phyloP scores from a whole-genome alignment of 78 protist species.

The Paulinella micropora region DNA sequence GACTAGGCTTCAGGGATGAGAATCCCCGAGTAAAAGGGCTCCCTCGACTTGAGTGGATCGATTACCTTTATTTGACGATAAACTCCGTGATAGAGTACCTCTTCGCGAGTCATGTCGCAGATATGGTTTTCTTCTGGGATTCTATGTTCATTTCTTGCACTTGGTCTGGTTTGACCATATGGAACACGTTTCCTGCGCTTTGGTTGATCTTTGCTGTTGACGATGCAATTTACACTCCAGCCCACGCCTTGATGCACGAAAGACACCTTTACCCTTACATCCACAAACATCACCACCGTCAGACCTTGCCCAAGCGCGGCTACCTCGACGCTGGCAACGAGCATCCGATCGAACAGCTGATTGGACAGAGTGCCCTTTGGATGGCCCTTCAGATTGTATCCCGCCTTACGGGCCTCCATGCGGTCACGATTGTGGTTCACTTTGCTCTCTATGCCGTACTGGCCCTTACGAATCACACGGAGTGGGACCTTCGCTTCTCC shows the following conservation, averaged over 20 bases:
- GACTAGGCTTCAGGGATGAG: no score
- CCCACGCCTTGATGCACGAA: not conserved
- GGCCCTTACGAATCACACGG: not conserved
- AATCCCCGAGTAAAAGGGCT: no score
- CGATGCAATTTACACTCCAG: not conserved
- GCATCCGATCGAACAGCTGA: not conserved
- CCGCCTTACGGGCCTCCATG: not conserved
- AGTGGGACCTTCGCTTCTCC: not conserved
- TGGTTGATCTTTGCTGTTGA: not conserved
- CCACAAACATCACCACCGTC: conserved; percentile 3
- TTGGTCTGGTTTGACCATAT: not conserved
- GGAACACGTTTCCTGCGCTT: not conserved
- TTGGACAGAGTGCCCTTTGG: no score
- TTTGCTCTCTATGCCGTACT: not conserved
- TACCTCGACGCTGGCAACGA: not conserved
- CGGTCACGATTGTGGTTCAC: not conserved
- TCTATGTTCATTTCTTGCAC: not conserved
- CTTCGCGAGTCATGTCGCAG: not conserved
- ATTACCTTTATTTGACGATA: not conserved
- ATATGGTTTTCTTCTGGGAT: not conserved
- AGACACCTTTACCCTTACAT: not conserved
- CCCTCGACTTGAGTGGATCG: not conserved
- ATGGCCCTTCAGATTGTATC: no score
- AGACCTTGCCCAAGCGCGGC: not conserved
- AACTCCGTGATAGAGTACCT: not conserved